Evolutionary conservation across 768 basidiomycete genomes (phyloP).

Genomic region (Agrocybe chaxingu): DNA sequence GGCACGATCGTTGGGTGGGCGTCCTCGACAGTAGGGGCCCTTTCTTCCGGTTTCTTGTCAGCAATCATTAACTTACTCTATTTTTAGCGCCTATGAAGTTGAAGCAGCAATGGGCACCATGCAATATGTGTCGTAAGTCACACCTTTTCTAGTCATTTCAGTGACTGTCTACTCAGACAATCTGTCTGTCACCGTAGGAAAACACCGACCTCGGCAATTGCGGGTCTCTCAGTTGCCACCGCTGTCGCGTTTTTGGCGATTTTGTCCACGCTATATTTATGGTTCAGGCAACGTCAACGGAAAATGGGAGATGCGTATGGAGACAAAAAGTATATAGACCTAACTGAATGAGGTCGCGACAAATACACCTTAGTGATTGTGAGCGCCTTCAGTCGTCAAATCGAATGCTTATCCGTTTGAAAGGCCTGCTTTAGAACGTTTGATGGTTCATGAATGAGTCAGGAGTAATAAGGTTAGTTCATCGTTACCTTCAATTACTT

Average conservation of each 20-base stretch:
- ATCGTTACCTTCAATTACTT: too few species aligned
- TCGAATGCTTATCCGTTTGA: too few species aligned
- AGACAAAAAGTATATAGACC: too few species aligned
- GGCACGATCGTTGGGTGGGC: constrained; percentile 17
- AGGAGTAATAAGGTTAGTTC: too few species aligned
- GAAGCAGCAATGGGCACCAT: background rate
- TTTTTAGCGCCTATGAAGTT: background rate
- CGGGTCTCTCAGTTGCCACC: background rate
- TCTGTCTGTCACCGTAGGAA: background rate
- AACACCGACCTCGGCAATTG: background rate
- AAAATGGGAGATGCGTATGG: background rate
- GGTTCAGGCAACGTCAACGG: background rate
- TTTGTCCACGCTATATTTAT: background rate
- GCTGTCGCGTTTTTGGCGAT: background rate
- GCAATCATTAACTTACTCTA: background rate
- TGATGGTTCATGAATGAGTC: too few species aligned
- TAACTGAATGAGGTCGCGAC: too few species aligned
- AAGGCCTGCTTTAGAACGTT: too few species aligned
- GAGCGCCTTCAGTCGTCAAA: too few species aligned
- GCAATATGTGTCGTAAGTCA: too few species aligned
- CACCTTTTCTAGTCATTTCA: too few species aligned
- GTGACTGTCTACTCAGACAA: background rate
- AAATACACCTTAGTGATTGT: too few species aligned
- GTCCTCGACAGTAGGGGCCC: background rate
- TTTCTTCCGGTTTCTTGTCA: background rate